Evolutionary conservation across 2,329 filamentous ascomycete genomes (phyloP).

Genomic region (Epicoccum nigrum): DNA sequence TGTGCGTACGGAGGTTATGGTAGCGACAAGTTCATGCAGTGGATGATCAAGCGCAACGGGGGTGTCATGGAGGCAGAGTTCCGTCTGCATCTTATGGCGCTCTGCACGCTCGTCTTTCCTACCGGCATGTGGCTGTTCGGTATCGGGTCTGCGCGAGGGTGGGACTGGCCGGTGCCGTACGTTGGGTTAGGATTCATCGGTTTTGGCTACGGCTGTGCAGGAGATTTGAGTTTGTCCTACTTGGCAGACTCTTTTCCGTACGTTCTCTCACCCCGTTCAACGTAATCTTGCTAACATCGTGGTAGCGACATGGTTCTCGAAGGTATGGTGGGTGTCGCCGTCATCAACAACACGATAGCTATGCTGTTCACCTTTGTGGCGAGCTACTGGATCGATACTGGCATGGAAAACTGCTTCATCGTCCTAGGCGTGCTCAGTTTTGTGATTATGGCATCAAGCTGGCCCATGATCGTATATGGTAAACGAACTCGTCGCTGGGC

Average conservation of each 20-base stretch:
- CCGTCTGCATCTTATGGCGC: constrained; percentile 59
- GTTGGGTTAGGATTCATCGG: constrained; percentile 64
- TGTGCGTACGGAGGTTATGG: constrained; percentile 64
- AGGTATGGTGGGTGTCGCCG: constrained; percentile 29
- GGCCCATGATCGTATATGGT: constrained; percentile 26
- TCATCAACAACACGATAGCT: constrained; percentile 27
- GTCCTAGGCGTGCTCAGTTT: constrained; percentile 28
- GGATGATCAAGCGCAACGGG: constrained; percentile 60
- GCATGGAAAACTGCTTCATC: constrained; percentile 29
- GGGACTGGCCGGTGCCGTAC: constrained; percentile 61
- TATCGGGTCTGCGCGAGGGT: constrained; percentile 58
- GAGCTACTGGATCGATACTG: constrained; percentile 25
- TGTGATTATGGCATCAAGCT: constrained; percentile 23
- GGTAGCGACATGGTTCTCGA: constrained; percentile 28
- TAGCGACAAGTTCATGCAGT: constrained; percentile 62
- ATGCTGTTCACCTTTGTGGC: constrained; percentile 28
- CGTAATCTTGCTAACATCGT: background rate
- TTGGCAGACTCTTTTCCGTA: constrained; percentile 29
- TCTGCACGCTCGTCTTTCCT: constrained; percentile 58
- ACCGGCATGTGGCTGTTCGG: constrained; percentile 61
- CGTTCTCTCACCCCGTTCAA: background rate
- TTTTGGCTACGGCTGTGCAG: constrained; percentile 65
- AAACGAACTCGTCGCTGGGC: constrained; percentile 23
- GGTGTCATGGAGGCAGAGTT: constrained; percentile 64
- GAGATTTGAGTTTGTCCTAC: constrained; percentile 52